Evolutionary conservation across 192 early-diverging fungal genomes (phyloP), one percentile per base, ranked within the genome.

Genomic region (Podila epicladia): DNA sequence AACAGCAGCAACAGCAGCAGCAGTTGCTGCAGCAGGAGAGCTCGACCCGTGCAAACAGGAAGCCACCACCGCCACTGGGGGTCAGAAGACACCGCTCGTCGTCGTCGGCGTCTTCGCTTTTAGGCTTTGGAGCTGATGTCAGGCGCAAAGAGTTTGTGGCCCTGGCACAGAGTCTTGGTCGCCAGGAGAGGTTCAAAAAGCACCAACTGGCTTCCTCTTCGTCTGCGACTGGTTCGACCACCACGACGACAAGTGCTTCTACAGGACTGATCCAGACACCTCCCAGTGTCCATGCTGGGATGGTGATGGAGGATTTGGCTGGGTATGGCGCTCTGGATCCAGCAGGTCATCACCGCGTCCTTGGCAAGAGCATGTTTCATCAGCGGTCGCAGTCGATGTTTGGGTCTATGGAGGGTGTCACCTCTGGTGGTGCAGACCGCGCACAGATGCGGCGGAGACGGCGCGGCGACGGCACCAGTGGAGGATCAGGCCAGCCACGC

Each of bases 1-100:
- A 67, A 7, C 62, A 73, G 29, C 66, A 74, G 28, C 67, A 74
- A 22, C 67, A 63, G 37, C 58, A 55, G 6, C 33, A 66, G 28
- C 51, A 48, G 2, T 37, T 37, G 35, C 6, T 37, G 35, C 62
- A 66, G 38, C 49, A 50, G 37, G 13, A 45, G 41, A 45, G 41
- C 2, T 45, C 41, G 15, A 73, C 0, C 11, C 29, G 31, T 72
- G 41, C 41, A 5, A 20, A 55, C 24, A 55, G 24, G 22, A n/a
- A 55, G 22, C 22, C 62, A 7, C 65, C 72, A 65, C 71, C 51
- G 0, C 49, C 62, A 59, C 69, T 28, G 19, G 58, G 64, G 19
- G 37, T 58, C 19, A 20, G 62, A 9, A 82, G 69, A 13, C 74
- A 64, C 60, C 66, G 59, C 5, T 35, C 65, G 11, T 58, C 65